Percentiles rank a stretch among this genome's conserved stretches.
phyloP scores from a whole-genome alignment of 352 stramenopile genomes.

The Elongisporangium undulatum region DNA sequence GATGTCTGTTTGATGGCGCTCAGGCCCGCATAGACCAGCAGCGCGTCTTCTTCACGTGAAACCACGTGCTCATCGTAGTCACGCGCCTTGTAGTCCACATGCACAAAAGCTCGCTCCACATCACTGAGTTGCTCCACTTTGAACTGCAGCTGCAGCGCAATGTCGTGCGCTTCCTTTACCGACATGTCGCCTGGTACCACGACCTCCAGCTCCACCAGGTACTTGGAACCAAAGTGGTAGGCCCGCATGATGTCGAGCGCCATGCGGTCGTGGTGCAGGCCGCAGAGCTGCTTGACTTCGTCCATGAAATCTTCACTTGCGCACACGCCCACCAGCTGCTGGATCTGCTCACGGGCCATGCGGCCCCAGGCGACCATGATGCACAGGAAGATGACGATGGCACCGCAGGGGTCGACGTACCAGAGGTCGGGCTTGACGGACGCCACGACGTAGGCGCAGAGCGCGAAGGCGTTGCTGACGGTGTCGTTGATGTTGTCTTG shows the following conservation, averaged over 20 bases:
- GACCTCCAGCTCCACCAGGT: slow-evolving; percentile 93
- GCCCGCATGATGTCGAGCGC: slow-evolving; percentile 85
- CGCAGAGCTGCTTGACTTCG: slow-evolving; percentile 78
- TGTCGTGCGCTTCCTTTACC: slow-evolving; percentile 91
- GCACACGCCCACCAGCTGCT: slow-evolving; percentile 64
- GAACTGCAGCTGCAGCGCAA: slow-evolving; percentile 93
- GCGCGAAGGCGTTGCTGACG: slow-evolving; percentile 88
- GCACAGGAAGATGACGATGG: slow-evolving; percentile 91
- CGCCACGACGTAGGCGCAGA: slow-evolving; percentile 63
- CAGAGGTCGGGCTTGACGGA: slow-evolving; percentile 49
- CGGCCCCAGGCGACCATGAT: slow-evolving; percentile 91
- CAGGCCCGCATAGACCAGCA: slow-evolving; percentile 36
- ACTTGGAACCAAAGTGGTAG: slow-evolving; percentile 94
- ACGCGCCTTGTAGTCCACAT: slow-evolving; percentile 91
- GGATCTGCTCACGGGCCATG: slow-evolving; percentile 91
- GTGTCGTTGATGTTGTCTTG: slow-evolving; percentile 96
- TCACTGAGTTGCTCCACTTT: slow-evolving; percentile 90
- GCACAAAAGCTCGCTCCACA: slow-evolving; percentile 93
- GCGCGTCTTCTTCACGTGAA: slow-evolving; percentile 41
- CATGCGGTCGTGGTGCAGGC: slow-evolving; percentile 67
- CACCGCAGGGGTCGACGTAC: slow-evolving; percentile 90
- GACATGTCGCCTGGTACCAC: slow-evolving; percentile 88
- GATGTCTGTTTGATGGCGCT: background rate
- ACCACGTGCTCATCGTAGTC: slow-evolving; percentile 73
- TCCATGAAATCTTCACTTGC: slow-evolving; percentile 87